Evolutionary conservation across 805 yeast species (phyloP).

Genomic region (Teunomyces funiuensis): DNA sequence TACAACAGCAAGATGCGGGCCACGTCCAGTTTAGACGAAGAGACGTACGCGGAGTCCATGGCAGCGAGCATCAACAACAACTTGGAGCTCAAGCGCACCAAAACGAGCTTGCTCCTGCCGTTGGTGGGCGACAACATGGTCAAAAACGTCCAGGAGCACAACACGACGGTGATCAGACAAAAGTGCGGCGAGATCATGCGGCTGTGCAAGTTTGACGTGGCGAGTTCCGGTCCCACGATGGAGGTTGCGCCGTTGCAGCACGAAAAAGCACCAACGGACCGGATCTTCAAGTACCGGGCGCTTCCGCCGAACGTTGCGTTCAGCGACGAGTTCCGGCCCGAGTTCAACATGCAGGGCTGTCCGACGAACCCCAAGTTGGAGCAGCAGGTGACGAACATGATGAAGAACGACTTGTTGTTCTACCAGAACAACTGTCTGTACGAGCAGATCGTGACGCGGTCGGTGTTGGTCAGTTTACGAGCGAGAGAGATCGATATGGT

Average conservation of each 20-base stretch:
- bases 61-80: not conserved
- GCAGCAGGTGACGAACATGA: conserved; percentile 45
- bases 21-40: not conserved
- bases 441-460: conserved; percentile 32
- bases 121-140: conserved; percentile 15
- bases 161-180: conserved; percentile 16
- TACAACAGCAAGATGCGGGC: conserved; percentile 10
- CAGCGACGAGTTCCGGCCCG: conserved; percentile 52
- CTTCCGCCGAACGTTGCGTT: conserved; percentile 41
- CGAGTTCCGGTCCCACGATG: not conserved
- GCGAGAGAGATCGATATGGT: conserved; percentile 46
- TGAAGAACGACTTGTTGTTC: conserved; percentile 53
- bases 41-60: not conserved
- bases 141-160: conserved; percentile 20
- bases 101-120: conserved; percentile 23
- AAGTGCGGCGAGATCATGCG: conserved; percentile 29
- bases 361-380: conserved; percentile 52
- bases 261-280: too few relatives aligned
- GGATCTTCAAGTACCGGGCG: conserved; percentile 2
- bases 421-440: conserved; percentile 37
- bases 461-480: conserved; percentile 43
- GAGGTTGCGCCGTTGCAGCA: conserved; percentile 6
- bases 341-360: conserved; percentile 54
- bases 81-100: conserved; percentile 14
- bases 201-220: not conserved